These are phyloP conservation scores for Termitomyces sp. DNA, from an alignment of 768 basidiomycete genomes.

Conservation along the genomic window DNA sequence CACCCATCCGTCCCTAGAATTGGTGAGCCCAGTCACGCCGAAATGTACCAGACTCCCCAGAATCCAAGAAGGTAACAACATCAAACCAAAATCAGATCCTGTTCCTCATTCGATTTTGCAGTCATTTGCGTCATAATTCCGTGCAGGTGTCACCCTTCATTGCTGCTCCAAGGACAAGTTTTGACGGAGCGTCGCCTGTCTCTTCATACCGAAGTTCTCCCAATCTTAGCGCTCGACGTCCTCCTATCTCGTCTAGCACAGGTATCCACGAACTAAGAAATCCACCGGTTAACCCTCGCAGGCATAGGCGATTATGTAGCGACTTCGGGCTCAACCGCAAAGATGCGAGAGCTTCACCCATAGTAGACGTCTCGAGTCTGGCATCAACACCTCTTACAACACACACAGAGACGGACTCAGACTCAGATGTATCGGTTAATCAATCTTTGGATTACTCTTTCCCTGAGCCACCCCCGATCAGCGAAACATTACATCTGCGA, in stretches of 20 bases:
- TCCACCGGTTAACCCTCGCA: slow-evolving; percentile 25
- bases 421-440: slow-evolving; percentile 31
- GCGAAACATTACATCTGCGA: slow-evolving; percentile 29
- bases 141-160: slow-evolving; percentile 7
- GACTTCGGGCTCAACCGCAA: slow-evolving; percentile 25
- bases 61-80: slow-evolving; percentile 6
- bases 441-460: slow-evolving; percentile 36
- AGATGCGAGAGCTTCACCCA: slow-evolving; percentile 2
- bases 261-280: slow-evolving; percentile 5
- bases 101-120: not conserved
- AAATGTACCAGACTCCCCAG: not conserved
- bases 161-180: slow-evolving; percentile 1
- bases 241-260: not conserved
- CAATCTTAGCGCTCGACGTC: not conserved
- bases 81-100: not conserved
- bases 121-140: not conserved
- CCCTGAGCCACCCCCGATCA: slow-evolving; percentile 39
- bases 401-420: slow-evolving; percentile 25
- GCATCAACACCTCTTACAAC: slow-evolving; percentile 26
- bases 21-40: not conserved
- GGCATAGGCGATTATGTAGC: slow-evolving; percentile 25
- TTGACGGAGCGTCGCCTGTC: not conserved
- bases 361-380: slow-evolving; percentile 16
- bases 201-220: slow-evolving; percentile 2
- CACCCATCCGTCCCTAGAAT: not conserved